phyloP scores from a whole-genome alignment of 208 protist genomes.

The Acanthamoeba healyi region DNA sequence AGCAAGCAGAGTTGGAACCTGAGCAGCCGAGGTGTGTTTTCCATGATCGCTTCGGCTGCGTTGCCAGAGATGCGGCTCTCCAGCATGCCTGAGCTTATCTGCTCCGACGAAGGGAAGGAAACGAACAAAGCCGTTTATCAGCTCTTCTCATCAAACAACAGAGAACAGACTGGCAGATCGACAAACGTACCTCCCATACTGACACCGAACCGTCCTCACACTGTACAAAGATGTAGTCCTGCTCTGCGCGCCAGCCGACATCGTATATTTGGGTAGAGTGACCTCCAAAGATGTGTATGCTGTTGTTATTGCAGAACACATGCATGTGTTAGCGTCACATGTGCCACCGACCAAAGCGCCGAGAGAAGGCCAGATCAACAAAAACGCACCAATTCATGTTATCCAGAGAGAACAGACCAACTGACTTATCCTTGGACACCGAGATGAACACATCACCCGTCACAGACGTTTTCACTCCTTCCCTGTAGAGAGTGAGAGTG shows the following conservation, averaged over 20 bases:
- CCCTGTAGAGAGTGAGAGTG: background rate
- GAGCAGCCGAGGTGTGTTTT: background rate
- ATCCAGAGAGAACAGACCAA: slow-evolving; percentile 52
- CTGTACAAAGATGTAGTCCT: slow-evolving; percentile 68
- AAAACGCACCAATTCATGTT: slow-evolving; percentile 61
- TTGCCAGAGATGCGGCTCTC: slow-evolving; percentile 34
- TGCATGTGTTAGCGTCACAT: no score
- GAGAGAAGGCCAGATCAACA: no score
- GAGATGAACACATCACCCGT: slow-evolving; percentile 49
- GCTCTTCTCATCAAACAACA: background rate
- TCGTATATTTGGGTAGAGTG: slow-evolving; percentile 5
- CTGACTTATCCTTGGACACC: slow-evolving; percentile 46
- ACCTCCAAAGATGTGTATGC: slow-evolving; percentile 49
- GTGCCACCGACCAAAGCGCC: no score
- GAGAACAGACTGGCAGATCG: background rate
- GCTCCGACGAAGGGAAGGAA: background rate
- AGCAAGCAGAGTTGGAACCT: background rate
- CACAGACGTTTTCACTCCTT: background rate
- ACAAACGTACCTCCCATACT: slow-evolving; percentile 25
- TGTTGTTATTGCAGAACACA: background rate
- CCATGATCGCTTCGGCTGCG: background rate
- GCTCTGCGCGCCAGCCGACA: slow-evolving; percentile 8
- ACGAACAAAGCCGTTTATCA: background rate
- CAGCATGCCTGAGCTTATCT: slow-evolving; percentile 59
- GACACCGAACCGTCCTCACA: slow-evolving; percentile 65